A percentile compares a stretch with the other conserved stretches of the same genome.
These are phyloP conservation scores for Ophiocordyceps polyrhachis-furcata DNA, from an alignment of 2,329 filamentous ascomycete species.

Conservation along the genomic window DNA sequence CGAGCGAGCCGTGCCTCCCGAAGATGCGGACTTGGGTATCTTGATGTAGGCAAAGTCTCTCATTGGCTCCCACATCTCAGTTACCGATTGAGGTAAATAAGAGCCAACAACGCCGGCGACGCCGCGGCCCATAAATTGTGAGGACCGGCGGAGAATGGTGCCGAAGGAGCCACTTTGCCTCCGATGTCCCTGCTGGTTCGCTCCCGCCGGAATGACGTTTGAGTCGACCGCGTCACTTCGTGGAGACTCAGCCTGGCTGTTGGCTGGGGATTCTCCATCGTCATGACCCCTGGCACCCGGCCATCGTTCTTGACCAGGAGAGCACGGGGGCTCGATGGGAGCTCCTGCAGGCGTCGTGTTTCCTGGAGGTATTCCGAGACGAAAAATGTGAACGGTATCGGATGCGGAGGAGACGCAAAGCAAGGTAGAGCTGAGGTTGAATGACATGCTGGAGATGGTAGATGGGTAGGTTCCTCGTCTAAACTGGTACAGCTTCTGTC, in stretches of 20 bases:
- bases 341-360: conserved; percentile 16
- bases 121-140: conserved; percentile 77
- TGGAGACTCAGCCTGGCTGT: conserved; percentile 33
- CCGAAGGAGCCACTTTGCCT: conserved; percentile 61
- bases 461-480: conserved; percentile 87
- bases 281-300: conserved; percentile 34
- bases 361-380: conserved; percentile 37
- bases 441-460: conserved; percentile 96
- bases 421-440: conserved; percentile 83
- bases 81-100: conserved; percentile 82
- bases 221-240: conserved; percentile 27
- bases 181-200: conserved; percentile 15
- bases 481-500: conserved; percentile 91
- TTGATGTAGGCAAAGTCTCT: conserved; percentile 96
- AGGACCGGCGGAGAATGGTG: conserved; percentile 82
- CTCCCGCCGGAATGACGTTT: conserved; percentile 9
- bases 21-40: conserved; percentile 43
- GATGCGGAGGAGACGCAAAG: conserved; percentile 92
- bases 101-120: conserved; percentile 79
- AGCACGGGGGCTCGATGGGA: conserved; percentile 19
- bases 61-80: conserved; percentile 92
- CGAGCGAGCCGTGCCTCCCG: conserved; percentile 5
- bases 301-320: conserved; percentile 31
- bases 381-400: conserved; percentile 94
- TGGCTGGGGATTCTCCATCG: conserved; percentile 16